Conservation (phyloP, 768 basidiomycete species). For the Trichaptum fuscoviolaceum region DNA sequence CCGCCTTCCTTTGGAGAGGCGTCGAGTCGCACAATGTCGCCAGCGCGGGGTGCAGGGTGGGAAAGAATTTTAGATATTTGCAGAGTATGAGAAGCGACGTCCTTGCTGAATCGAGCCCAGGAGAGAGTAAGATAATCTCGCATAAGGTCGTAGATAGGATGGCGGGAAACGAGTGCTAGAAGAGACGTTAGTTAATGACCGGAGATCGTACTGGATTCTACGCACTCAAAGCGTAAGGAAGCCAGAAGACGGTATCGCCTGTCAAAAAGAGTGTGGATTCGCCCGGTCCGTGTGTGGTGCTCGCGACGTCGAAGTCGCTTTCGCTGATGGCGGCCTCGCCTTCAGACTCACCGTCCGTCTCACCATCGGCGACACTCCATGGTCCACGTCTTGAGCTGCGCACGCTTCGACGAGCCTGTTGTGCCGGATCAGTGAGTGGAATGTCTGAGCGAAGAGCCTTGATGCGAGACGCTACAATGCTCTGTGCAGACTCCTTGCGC, state of each 20-base stretch:
- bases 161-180: conserved; percentile 82
- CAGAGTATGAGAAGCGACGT: conserved; percentile 87
- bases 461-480: conserved; percentile 60
- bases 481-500: conserved; percentile 77
- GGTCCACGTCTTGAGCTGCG: conserved; percentile 61
- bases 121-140: conserved; percentile 93
- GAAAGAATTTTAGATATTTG: conserved; percentile 86
- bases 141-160: conserved; percentile 94
- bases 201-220: conserved; percentile 16
- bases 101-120: conserved; percentile 92
- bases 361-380: conserved; percentile 49
- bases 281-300: conserved; percentile 70
- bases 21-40: conserved; percentile 81
- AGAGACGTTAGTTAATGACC: conserved; percentile 8
- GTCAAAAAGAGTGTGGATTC: conserved; percentile 87
- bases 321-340: conserved; percentile 73
- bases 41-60: conserved; percentile 82
- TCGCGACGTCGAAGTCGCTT: conserved; percentile 81
- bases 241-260: conserved; percentile 90
- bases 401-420: conserved; percentile 51
- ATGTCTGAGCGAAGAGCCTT: conserved; percentile 55
- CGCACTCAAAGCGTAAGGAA: conserved; percentile 88
- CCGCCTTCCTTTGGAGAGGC: conserved; percentile 57
- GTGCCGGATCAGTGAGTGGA: conserved; percentile 43
- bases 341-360: conserved; percentile 65